Percentiles rank a stretch among this genome's conserved stretches.
Evolutionary conservation across 305 asterid genomes (phyloP).

Genomic region (Solanum hybrid): DNA sequence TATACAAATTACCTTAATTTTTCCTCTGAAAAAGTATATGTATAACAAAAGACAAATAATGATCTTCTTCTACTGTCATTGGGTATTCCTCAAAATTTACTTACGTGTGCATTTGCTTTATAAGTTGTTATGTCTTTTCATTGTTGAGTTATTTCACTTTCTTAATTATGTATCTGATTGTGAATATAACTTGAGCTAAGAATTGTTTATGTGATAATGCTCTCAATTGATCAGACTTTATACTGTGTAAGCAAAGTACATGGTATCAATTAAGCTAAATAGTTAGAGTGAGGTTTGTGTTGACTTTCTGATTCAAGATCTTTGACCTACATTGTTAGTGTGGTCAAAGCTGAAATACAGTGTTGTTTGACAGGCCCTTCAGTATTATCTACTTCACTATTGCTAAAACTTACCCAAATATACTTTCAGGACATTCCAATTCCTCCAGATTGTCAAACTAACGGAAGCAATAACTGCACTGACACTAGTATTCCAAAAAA

Average conservation of each 20-base stretch:
- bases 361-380: not conserved
- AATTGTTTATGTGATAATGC: not conserved
- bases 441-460: slow-evolving; percentile 24
- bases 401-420: not conserved
- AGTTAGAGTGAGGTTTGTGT: not conserved
- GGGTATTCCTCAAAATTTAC: not conserved
- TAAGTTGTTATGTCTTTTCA: not conserved
- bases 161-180: not conserved
- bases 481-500: slow-evolving; percentile 9
- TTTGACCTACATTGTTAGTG: not conserved
- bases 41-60: not conserved
- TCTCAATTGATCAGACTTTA: not conserved
- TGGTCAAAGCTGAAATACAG: not conserved
- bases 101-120: not conserved
- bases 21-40: not conserved
- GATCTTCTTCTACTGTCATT: not conserved
- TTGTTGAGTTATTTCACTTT: not conserved
- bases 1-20: not conserved
- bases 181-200: not conserved
- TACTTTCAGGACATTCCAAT: slow-evolving; percentile 34
- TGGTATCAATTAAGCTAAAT: not conserved
- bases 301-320: not conserved
- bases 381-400: not conserved
- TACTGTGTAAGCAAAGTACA: not conserved
- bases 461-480: slow-evolving; percentile 9